Evolutionary conservation across 345 rosid species (phyloP).

Genomic region (Dipteronia sinensis): DNA sequence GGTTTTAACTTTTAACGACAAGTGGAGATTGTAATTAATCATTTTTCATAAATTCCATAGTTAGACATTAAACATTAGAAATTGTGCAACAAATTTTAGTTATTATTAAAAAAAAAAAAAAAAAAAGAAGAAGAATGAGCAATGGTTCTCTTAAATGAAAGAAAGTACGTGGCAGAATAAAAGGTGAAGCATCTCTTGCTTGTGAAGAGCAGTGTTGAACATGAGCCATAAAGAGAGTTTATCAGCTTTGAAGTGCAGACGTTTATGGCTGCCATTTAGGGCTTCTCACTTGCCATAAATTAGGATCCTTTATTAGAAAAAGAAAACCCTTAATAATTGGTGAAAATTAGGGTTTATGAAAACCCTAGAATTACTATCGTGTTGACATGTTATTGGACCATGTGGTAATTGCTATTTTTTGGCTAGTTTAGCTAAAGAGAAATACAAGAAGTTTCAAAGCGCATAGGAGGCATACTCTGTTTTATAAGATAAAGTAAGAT

Average conservation of each 20-base stretch:
- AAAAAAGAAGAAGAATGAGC: too few species aligned
- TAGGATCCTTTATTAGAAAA: neutral
- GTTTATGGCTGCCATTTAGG: neutral
- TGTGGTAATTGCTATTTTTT: neutral
- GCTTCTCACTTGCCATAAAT: neutral
- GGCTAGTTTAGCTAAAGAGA: neutral
- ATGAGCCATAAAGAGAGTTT: neutral
- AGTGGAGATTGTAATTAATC: neutral
- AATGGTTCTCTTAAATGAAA: slow-evolving; percentile 2
- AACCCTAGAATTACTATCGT: neutral
- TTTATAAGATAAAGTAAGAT: neutral
- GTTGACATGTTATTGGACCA: neutral
- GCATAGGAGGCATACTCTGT: neutral
- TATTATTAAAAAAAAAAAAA: neutral
- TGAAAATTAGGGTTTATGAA: neutral
- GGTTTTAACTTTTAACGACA: neutral
- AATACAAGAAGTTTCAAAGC: neutral
- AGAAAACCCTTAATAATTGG: neutral
- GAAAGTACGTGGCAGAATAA: neutral
- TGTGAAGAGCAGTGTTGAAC: neutral
- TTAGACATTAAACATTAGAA: neutral
- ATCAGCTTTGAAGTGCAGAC: neutral
- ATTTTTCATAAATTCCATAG: neutral
- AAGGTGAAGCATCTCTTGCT: neutral
- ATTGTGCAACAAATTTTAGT: neutral